Conservation (phyloP, 2,329 filamentous ascomycete species). For the Rhynchosporium graminicola region DNA sequence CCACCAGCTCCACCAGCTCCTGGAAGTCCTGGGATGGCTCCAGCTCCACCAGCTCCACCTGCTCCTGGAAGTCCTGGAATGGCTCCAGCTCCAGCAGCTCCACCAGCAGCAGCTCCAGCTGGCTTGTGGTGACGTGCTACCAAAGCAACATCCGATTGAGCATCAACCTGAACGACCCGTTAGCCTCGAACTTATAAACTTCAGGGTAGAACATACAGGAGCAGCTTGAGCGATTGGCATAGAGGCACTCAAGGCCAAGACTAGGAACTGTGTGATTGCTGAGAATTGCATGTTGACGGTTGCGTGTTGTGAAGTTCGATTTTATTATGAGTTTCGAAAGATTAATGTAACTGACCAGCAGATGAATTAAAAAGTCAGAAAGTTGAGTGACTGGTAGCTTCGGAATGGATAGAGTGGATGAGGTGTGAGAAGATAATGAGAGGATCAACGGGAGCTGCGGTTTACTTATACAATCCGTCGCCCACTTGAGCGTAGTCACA, state of each 20-base stretch:
- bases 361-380: neutral
- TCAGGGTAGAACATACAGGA: constrained; percentile 11
- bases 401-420: neutral
- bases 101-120: neutral
- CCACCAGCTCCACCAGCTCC: neutral
- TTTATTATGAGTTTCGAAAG: neutral
- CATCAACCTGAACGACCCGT: neutral
- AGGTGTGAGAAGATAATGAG: constrained; percentile 12
- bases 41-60: neutral
- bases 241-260: constrained; percentile 21
- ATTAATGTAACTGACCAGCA: constrained; percentile 15
- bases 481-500: neutral
- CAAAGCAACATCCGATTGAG: constrained; percentile 4
- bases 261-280: constrained; percentile 19
- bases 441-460: neutral
- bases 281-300: constrained; percentile 23
- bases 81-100: neutral
- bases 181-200: neutral
- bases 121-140: constrained; percentile 7
- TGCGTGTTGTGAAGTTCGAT: neutral
- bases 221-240: constrained; percentile 18
- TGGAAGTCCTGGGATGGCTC: too few relatives aligned
- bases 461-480: constrained; percentile 1
- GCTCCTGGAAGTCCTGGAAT: neutral
- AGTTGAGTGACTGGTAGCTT: neutral